Percentiles rank a stretch among this genome's conserved stretches.
Evolutionary conservation across 129 eudicot species (phyloP).

Genomic region (Centella asiatica): DNA sequence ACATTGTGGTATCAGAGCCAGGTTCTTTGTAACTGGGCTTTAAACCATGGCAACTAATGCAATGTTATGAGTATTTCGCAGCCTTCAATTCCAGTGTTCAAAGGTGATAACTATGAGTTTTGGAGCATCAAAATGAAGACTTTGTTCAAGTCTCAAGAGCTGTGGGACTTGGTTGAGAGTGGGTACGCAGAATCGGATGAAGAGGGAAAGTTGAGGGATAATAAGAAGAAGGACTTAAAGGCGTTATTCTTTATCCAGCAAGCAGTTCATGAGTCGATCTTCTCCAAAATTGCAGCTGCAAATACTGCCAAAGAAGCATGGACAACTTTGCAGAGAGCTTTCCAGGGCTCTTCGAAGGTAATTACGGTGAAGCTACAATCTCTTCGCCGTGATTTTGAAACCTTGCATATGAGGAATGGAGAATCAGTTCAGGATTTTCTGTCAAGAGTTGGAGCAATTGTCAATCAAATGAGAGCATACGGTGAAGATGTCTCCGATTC

Average conservation of each 20-base stretch:
- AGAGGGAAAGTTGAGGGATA: neutral
- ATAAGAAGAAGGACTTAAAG: neutral
- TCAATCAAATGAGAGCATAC: neutral
- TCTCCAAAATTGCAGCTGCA: neutral
- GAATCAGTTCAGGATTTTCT: neutral
- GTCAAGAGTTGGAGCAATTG: neutral
- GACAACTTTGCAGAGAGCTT: neutral
- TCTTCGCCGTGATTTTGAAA: neutral
- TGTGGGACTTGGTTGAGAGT: neutral
- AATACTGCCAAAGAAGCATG: neutral
- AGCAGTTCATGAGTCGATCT: neutral
- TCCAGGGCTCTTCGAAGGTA: neutral
- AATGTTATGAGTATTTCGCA: neutral
- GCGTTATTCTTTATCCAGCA: neutral
- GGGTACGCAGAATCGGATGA: neutral
- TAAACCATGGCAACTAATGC: no score
- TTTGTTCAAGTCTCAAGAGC: neutral
- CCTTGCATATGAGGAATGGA: no score
- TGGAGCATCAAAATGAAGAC: no score
- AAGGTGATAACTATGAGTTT: neutral
- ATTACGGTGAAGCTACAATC: neutral
- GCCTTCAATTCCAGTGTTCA: neutral
- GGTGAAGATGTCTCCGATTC: neutral
- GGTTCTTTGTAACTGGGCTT: no score
- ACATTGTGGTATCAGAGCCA: no score